These are phyloP conservation scores for Clavaria fumosa DNA, from an alignment of 768 basidiomycete species.

Conservation along the genomic window DNA sequence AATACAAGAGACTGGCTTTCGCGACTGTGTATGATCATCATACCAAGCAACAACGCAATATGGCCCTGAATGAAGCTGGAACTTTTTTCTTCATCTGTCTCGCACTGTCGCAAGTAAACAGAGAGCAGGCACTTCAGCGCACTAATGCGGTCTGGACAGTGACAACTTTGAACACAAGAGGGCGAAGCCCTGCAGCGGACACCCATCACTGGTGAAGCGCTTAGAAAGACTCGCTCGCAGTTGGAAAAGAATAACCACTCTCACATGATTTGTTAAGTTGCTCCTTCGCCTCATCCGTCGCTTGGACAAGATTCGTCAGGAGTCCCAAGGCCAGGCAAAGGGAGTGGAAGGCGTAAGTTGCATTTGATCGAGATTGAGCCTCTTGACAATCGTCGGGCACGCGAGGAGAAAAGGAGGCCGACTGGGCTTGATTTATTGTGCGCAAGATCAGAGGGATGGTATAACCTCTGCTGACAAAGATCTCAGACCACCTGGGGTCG, in stretches of 20 bases:
- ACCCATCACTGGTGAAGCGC: too few species aligned
- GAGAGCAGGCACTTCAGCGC: conserved; percentile 35
- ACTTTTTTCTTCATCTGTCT: conserved; percentile 8
- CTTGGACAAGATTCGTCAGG: conserved; percentile 62
- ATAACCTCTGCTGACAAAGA: conserved; percentile 30
- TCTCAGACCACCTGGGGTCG: conserved; percentile 37
- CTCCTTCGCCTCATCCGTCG: conserved; percentile 31
- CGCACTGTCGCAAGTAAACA: conserved; percentile 31
- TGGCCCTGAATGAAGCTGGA: conserved; percentile 47
- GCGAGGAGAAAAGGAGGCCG: conserved; percentile 4
- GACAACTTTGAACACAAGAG: conserved; percentile 36
- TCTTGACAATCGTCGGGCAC: conserved; percentile 12
- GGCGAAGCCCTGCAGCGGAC: conserved; percentile 33
- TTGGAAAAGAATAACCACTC: conserved; percentile 12
- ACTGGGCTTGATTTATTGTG: conserved; percentile 28
- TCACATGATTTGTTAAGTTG: conserved; percentile 34
- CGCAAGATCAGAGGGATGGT: conserved; percentile 34
- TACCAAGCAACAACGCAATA: conserved; percentile 56
- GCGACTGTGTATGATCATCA: conserved; percentile 28
- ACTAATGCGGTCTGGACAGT: conserved; percentile 29
- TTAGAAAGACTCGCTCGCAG: too few species aligned
- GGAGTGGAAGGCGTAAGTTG: too few species aligned
- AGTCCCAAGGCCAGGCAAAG: conserved; percentile 64
- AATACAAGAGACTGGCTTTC: conserved; percentile 25
- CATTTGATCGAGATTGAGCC: conserved; percentile 27